A percentile compares a stretch with the other conserved stretches of the same genome.
Evolutionary conservation across 345 rosid genomes (phyloP).

Genomic region (Brassica nigra): DNA sequence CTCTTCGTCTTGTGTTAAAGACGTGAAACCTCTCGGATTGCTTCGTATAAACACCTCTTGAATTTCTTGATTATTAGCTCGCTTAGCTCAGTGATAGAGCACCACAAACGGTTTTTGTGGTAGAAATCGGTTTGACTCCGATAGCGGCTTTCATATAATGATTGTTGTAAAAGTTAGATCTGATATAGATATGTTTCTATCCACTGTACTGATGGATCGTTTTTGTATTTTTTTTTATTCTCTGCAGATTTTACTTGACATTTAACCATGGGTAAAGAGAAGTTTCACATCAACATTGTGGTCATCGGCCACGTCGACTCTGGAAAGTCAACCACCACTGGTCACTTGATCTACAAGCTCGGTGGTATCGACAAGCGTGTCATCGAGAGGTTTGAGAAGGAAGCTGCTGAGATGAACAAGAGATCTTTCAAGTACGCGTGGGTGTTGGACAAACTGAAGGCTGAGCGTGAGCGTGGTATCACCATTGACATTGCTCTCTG

Average conservation of each 20-base stretch:
- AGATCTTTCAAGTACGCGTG: constrained; percentile 84
- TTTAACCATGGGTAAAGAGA: constrained; percentile 67
- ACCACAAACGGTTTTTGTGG: constrained; percentile 17
- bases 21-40: background rate
- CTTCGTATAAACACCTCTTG: background rate
- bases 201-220: background rate
- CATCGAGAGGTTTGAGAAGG: constrained; percentile 83
- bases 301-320: constrained; percentile 86
- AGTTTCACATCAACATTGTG: constrained; percentile 74
- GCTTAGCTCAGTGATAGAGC: constrained; percentile 30
- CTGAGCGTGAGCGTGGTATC: constrained; percentile 85
- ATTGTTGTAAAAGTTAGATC: background rate
- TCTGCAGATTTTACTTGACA: constrained; percentile 12
- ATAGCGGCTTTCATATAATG: background rate
- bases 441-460: constrained; percentile 84
- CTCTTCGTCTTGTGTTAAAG: background rate
- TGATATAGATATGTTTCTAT: background rate
- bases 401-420: constrained; percentile 89
- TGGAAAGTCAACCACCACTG: constrained; percentile 77
- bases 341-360: constrained; percentile 80
- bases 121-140: constrained; percentile 36
- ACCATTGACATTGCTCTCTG: constrained; percentile 77
- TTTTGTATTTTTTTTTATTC: background rate
- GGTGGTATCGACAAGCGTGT: constrained; percentile 93
- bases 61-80: background rate